Evolutionary conservation across 2,329 filamentous ascomycete genomes (phyloP), one percentile per base, ranked within the genome.

Genomic region (Pezicula carpinea): DNA sequence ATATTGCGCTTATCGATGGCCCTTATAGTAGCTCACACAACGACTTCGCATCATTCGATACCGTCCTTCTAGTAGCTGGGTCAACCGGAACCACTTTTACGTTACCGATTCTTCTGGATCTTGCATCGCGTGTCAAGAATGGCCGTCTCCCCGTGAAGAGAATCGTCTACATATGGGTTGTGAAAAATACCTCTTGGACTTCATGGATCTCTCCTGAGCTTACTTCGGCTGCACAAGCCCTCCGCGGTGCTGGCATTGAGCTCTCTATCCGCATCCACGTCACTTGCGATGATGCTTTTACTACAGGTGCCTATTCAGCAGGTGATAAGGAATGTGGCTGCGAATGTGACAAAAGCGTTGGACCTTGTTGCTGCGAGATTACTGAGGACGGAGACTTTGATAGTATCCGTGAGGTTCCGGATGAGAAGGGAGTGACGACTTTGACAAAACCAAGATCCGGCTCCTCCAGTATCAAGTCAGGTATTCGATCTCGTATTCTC

Each of bases 31-130:
- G 63, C 6, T 76, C 77, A 1, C 76, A 53, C 26, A 36, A 77
- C 0, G 67, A 71, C 5, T 80, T 77, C 72, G 72, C 80, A 40
- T 66, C 75, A 0, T 83, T 79, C 59, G 79, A 82, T 59, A 80
- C 77, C 0, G 63, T 83, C 31, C 65, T 83, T 3, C 67, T 83
- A 4, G 74, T 83, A 31, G 78, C 79, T 0, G 80, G 79, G 0
- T 83, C 80, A 1, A 83, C 80, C 0, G 80, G 80, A 11, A 74
- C 77, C 1, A 82, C 79, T 2, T 83, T 80, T 46, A 79, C 75
- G 0, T 61, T 83, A 6, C 77, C 80, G 0, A 77, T 83, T 2
- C 66, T 83, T 10, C 50, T 59, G 6, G 54, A 53, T 31, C 46
- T 59, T 10, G 53, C 56, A 18, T 22, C 46, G 11, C 54, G 57